Conservation (phyloP, 2,329 filamentous ascomycete genomes). For the Didymella segeticola region DNA sequence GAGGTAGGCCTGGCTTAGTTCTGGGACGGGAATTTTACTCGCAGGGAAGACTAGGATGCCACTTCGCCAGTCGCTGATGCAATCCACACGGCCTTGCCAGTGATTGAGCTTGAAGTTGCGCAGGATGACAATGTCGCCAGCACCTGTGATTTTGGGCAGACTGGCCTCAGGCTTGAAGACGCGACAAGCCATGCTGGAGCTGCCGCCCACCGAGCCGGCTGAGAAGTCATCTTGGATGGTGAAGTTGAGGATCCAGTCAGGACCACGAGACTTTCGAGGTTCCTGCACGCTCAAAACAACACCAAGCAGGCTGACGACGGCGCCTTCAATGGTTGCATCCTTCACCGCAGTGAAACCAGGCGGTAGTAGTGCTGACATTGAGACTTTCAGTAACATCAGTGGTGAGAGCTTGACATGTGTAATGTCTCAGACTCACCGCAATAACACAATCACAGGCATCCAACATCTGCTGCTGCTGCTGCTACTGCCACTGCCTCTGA, state of each 20-base stretch:
- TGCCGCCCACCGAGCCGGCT: constrained; percentile 17
- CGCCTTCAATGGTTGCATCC: constrained; percentile 41
- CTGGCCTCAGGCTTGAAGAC: constrained; percentile 30
- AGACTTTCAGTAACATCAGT: too few species aligned
- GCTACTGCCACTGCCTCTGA: too few species aligned
- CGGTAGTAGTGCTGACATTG: constrained; percentile 19
- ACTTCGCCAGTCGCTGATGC: constrained; percentile 10
- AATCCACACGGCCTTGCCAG: constrained; percentile 29
- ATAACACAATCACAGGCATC: not conserved
- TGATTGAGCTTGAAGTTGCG: constrained; percentile 42
- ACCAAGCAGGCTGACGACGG: constrained; percentile 68
- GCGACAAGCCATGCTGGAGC: constrained; percentile 31
- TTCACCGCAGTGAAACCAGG: constrained; percentile 55
- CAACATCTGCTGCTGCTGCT: too few species aligned
- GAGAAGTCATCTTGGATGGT: constrained; percentile 49
- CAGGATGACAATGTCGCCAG: constrained; percentile 71
- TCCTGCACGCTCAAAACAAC: constrained; percentile 70
- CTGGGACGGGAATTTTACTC: constrained; percentile 26
- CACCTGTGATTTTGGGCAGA: constrained; percentile 54
- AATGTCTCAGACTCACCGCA: not conserved
- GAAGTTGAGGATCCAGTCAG: constrained; percentile 56
- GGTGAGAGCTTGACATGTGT: not conserved
- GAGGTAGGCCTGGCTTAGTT: constrained; percentile 27
- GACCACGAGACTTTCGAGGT: constrained; percentile 58
- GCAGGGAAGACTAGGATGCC: constrained; percentile 27